Evolutionary conservation across 2,329 filamentous ascomycete genomes (phyloP), one percentile per base, ranked within the genome.

Genomic region (Arachnopeziza araneosa): DNA sequence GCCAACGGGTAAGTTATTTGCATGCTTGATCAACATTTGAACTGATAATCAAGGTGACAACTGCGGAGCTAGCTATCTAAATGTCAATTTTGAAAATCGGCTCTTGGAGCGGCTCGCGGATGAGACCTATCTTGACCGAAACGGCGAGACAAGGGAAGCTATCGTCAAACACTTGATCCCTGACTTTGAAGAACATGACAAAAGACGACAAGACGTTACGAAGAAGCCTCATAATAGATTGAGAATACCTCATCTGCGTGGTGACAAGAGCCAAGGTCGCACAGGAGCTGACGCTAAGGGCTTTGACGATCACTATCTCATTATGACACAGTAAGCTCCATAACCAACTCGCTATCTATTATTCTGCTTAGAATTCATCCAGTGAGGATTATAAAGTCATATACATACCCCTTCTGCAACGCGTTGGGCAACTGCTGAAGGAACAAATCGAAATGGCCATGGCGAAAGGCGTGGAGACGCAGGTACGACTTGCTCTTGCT

Each of bases 371-470:
- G 21, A 23, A 26, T 51, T 24, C 1, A 3, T 6, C n/a, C 26
- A 67, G 61, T 14, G n/a, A 58, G 6, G 66, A 68, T 26, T 67
- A 61, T 53, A 30, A 63, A n/a, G 56, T 52, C 1, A 66, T 67
- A 10, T 67, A 64, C 36, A 1, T 51, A 14, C 62, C 62, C 7
- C 57, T 68, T 10, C 52, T 65, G 2, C 6, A 49, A 10, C 59
- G 63, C 22, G 51, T 63, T 8, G 54, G 56, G 1, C 12, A 12
- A 4, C 26, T 67, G 14, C 24, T 68, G 0, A n/a, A 49, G 14
- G 44, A 32, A 1, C 63, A 67, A 51, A 56, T 67, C 24, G n/a
- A 60, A 9, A 32, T 55, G 19, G 60, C 62, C 1, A 21, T 58
- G 2, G n/a, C 21, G 19, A 58, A 58, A 54, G 44, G 53, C 0